Evolutionary conservation across 192 early-diverging fungal genomes (phyloP).

Genomic region (Coemansia umbellata): DNA sequence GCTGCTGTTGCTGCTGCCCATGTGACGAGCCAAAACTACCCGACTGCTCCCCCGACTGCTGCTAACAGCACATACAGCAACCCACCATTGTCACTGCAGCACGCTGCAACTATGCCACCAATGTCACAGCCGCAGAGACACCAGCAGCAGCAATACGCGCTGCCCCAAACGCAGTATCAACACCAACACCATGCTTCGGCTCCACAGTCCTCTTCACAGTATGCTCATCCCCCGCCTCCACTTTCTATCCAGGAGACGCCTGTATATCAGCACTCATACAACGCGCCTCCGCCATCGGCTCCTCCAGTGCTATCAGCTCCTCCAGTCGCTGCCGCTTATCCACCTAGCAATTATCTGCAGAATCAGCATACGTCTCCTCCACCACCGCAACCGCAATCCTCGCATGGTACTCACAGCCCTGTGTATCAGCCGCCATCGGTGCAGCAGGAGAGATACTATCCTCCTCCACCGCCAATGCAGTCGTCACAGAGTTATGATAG

Average conservation of each 20-base stretch:
- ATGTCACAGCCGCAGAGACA: constrained; percentile 1
- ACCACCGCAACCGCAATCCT: not conserved
- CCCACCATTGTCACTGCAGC: constrained; percentile 3
- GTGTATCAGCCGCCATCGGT: not conserved
- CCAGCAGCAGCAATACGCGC: constrained; percentile 5
- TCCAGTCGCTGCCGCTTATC: not conserved
- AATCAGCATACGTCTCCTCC: not conserved
- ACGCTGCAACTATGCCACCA: constrained; percentile 8
- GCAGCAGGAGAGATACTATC: not conserved
- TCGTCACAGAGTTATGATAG: not conserved
- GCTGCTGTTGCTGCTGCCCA: not conserved
- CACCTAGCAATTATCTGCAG: not conserved
- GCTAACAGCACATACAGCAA: constrained; percentile 4
- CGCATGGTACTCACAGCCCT: no score
- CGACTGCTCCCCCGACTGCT: not conserved
- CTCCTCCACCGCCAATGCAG: not conserved
- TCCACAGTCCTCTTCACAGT: not conserved
- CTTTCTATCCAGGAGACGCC: no score
- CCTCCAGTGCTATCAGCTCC: not conserved
- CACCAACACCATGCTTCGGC: not conserved
- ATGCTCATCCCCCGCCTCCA: not conserved
- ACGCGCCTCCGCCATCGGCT: not conserved
- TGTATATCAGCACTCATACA: not conserved
- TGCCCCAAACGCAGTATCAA: not conserved
- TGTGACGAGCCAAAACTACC: not conserved